Evolutionary conservation across 1,139 yeast genomes (phyloP).

Genomic region (Sugiyamaella novakii): DNA sequence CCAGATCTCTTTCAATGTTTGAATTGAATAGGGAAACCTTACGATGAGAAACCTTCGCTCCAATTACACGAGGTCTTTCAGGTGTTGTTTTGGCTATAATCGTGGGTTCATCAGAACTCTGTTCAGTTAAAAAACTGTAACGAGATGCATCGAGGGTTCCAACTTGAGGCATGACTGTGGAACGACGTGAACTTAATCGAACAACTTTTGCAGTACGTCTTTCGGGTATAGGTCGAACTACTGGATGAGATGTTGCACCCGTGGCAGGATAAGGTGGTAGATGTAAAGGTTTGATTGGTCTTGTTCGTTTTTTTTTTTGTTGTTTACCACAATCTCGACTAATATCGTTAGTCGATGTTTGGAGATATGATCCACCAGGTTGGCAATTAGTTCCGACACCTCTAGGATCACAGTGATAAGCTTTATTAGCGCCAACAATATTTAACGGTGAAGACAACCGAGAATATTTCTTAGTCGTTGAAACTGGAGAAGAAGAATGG

Average conservation of each 20-base stretch:
- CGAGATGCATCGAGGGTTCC: conserved; percentile 19
- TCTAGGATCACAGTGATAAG: not conserved
- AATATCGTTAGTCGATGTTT: too few relatives aligned
- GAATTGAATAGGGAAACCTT: conserved; percentile 11
- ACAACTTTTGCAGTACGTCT: conserved; percentile 12
- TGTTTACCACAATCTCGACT: too few relatives aligned
- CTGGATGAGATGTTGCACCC: not conserved
- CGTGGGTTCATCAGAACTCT: not conserved
- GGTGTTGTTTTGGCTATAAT: not conserved
- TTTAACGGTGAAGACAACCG: conserved; percentile 6
- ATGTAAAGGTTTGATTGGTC: conserved; percentile 10
- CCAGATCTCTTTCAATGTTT: not conserved
- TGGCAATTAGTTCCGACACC: too few relatives aligned
- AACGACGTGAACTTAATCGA: conserved; percentile 7
- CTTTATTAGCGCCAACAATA: too few relatives aligned
- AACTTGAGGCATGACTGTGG: conserved; percentile 16
- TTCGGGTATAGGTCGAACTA: conserved; percentile 11
- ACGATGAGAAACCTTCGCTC: conserved; percentile 10
- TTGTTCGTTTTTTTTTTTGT: too few relatives aligned
- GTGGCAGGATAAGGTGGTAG: conserved; percentile 6
- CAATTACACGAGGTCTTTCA: not conserved
- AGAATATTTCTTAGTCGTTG: conserved; percentile 1
- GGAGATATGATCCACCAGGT: too few relatives aligned
- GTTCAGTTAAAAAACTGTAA: conserved; percentile 14
- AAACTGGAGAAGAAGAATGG: conserved; percentile 3